phyloP scores from a whole-genome alignment of 148 eudicot genomes.

The Polygonum maritimum region DNA sequence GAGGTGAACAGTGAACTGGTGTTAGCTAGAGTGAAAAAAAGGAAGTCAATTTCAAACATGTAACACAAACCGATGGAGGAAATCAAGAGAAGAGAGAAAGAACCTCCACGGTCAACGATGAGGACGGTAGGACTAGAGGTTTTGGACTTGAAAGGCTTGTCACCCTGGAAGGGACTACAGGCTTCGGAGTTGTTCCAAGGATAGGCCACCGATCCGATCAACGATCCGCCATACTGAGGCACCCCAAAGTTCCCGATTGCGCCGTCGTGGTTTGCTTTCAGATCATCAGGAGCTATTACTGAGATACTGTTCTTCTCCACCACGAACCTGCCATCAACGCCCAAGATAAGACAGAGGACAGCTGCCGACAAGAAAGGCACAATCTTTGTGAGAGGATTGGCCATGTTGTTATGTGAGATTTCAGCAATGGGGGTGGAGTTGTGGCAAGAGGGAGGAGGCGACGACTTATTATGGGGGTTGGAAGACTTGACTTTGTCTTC shows the following conservation, averaged over 20 bases:
- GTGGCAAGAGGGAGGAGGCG: neutral
- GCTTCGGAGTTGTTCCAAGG: constrained; percentile 38
- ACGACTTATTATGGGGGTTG: neutral
- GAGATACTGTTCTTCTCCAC: constrained; percentile 74
- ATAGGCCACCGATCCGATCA: constrained; percentile 67
- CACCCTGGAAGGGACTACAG: constrained; percentile 53
- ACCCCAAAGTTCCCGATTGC: constrained; percentile 89
- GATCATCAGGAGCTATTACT: constrained; percentile 41
- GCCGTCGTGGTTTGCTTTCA: constrained; percentile 54
- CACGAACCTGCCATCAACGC: constrained; percentile 38
- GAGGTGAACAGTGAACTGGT: neutral
- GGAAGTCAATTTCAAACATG: neutral
- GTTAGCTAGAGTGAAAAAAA: too few relatives aligned
- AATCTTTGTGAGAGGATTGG: neutral
- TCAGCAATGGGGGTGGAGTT: neutral
- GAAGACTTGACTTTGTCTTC: constrained; percentile 3
- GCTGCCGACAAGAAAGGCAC: neutral
- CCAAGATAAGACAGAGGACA: neutral
- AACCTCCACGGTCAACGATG: constrained; percentile 96
- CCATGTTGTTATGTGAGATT: neutral
- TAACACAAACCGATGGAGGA: neutral
- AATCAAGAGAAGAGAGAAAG: neutral
- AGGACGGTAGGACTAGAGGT: constrained; percentile 51
- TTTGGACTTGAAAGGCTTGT: constrained; percentile 70
- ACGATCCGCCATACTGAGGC: constrained; percentile 84